Base-by-base conservation (phyloP, 1,284 basidiomycete genomes). In the Naganishia cerealis region DNA sequence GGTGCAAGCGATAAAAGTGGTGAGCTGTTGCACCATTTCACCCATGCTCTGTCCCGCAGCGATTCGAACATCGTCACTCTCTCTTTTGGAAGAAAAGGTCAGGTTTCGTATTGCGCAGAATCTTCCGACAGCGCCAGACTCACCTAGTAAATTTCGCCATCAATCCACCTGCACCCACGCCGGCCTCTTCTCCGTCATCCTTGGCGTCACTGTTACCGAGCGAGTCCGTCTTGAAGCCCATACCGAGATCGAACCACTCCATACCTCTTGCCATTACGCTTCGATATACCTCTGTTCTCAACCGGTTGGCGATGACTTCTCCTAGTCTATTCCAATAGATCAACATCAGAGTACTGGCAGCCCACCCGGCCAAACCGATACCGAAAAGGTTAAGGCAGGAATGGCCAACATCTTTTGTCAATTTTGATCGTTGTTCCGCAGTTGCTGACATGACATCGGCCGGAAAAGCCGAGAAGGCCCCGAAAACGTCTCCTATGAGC, bases 121-220 rank as follows among this genome's bases (percentile, higher is more conserved):
- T 48, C 50, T 6, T 9, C 13, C 9, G 33, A 42, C 24, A 16
- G 5, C 9, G 13, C 18, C 3, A 2, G 10, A 81, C 87, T 74
- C 71, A 92, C 94, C 88, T 87, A 33, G 90, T 87, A 77, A 97
- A 97, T 77, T 93, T 92, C 63, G 91, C 88, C 93, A 97, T 96
- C 54, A 97, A 83, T 21, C 94, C 94, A 68, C 90, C 94, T 57
- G 93, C 91, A 69, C 92, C 92, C 65, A 90, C 81, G 42, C 86
- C 84, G 48, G 84, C 83, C 21, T 75, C 73, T 50, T 78, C 75
- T 1, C 71, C 72, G 29, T 84, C 82, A 29, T 83, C 83, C 54
- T 74, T 73, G 48, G 82, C 80, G 67, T 82, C 80, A 68, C 84
- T 82, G 3, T 29, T 33, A 1, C 48, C 63, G 16, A 40, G n/a